Conservation (phyloP, 257 asterid genomes). For the Primulina huaijiensis region DNA sequence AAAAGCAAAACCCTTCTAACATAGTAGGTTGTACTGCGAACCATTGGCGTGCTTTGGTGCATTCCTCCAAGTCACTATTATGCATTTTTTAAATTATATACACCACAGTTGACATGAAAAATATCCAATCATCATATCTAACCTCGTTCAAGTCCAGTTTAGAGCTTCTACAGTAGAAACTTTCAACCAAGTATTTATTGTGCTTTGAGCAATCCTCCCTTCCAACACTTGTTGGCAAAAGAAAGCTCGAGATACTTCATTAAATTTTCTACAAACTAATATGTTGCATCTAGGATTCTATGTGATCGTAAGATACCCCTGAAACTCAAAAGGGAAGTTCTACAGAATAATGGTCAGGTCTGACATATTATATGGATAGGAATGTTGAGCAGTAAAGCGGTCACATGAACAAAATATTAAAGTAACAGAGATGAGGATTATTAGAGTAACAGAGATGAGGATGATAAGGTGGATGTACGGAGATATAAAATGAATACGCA, state of each 20-base stretch:
- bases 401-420: too few species aligned
- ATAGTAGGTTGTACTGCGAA: background rate
- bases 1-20: background rate
- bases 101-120: background rate
- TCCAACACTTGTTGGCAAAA: background rate
- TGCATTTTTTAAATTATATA: too few species aligned
- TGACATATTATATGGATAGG: too few species aligned
- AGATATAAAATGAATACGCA: too few species aligned
- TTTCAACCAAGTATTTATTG: background rate
- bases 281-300: too few species aligned
- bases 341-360: too few species aligned
- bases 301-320: too few species aligned
- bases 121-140: background rate
- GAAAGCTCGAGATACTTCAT: slow-evolving; percentile 6
- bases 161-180: background rate
- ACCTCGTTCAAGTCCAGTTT: background rate
- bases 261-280: background rate
- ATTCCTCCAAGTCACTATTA: background rate
- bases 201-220: slow-evolving; percentile 3
- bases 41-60: background rate
- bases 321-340: too few species aligned
- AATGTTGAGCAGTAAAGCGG: too few species aligned
- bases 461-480: too few species aligned
- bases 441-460: too few species aligned
- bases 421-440: too few species aligned